phyloP scores from a whole-genome alignment of 1,139 yeast species.

The Casaregolazyma suthepensis region DNA sequence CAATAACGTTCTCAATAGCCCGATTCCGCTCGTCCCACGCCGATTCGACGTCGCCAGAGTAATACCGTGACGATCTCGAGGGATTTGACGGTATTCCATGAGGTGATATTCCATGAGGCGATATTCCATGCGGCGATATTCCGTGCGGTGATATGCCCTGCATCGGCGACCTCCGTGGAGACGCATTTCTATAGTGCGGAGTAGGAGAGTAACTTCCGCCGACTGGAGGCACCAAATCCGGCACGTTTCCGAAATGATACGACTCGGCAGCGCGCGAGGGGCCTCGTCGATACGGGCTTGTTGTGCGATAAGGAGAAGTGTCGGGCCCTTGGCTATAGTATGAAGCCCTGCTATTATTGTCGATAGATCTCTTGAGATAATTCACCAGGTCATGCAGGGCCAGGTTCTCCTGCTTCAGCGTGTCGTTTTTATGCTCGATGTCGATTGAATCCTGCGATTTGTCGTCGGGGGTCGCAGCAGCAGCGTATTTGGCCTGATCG shows the following conservation, averaged over 20 bases:
- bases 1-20: conserved; percentile 6
- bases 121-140: neutral
- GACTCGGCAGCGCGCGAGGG: neutral
- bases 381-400: conserved; percentile 1
- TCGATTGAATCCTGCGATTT: neutral
- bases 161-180: neutral
- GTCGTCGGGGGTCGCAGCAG: neutral
- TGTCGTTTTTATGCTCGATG: conserved; percentile 1
- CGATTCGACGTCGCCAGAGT: neutral
- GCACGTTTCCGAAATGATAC: neutral
- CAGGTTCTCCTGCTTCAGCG: conserved; percentile 7
- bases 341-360: conserved; percentile 3
- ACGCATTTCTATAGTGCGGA: neutral
- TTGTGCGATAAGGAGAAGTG: neutral
- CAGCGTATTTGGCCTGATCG: neutral
- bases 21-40: conserved; percentile 1
- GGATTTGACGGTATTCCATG: neutral
- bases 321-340: conserved; percentile 1
- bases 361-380: conserved; percentile 3
- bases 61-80: neutral
- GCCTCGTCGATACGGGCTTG: neutral
- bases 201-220: neutral
- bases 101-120: neutral
- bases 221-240: neutral
- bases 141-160: neutral